Evolutionary conservation across 2,329 filamentous ascomycete species (phyloP).

Genomic region (Colletotrichum sp.): DNA sequence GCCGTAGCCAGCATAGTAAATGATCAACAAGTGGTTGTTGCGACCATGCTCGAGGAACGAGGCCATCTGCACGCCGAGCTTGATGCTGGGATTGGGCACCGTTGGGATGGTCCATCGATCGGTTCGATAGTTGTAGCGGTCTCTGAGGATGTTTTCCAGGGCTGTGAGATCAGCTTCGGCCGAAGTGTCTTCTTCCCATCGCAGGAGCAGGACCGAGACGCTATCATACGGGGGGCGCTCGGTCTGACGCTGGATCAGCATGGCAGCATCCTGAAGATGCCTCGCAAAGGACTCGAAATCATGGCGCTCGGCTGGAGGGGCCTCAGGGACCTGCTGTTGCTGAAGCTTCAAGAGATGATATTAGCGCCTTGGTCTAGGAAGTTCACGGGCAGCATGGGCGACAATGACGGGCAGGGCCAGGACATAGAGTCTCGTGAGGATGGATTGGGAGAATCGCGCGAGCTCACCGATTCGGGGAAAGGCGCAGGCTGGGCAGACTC

Average conservation of each 20-base stretch:
- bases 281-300: conserved; percentile 72
- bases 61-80: conserved; percentile 65
- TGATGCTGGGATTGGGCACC: conserved; percentile 63
- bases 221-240: conserved; percentile 62
- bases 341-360: conserved; percentile 30
- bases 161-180: conserved; percentile 58
- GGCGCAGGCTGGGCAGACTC: conserved; percentile 14
- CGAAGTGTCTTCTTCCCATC: conserved; percentile 66
- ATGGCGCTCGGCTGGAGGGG: conserved; percentile 53
- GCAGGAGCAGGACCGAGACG: conserved; percentile 65
- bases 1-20: conserved; percentile 69
- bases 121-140: conserved; percentile 65
- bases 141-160: conserved; percentile 63
- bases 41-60: conserved; percentile 64
- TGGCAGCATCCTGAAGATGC: conserved; percentile 72
- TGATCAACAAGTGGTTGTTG: conserved; percentile 65
- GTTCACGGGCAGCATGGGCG: not conserved
- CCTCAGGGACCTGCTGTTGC: conserved; percentile 44
- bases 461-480: conserved; percentile 22
- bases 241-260: conserved; percentile 69
- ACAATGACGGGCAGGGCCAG: not conserved
- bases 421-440: not conserved
- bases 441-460: conserved; percentile 10
- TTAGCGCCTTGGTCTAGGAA: not conserved
- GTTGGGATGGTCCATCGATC: conserved; percentile 67